Conservation (phyloP, 257 asterid species). For the Solanum ahanhuiri region DNA sequence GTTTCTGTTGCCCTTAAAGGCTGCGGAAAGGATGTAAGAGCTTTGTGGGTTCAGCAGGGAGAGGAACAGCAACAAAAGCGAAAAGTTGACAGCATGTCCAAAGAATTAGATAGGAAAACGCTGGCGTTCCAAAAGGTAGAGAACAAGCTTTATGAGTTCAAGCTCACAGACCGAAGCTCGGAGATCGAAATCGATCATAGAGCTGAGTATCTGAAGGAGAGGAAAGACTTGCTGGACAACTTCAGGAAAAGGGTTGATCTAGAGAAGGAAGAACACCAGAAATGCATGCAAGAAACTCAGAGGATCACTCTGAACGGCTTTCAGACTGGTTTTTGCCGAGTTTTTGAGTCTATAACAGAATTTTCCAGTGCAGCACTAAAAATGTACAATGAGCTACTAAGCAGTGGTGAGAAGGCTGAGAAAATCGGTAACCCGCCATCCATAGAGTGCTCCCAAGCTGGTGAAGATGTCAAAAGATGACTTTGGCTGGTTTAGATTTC, state of each 20-base stretch:
- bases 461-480: slow-evolving; percentile 38
- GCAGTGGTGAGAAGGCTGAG: slow-evolving; percentile 21
- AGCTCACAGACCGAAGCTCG: slow-evolving; percentile 27
- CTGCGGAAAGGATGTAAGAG: slow-evolving; percentile 69
- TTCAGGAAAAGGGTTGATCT: slow-evolving; percentile 45
- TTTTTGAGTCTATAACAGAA: slow-evolving; percentile 64
- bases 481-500: slow-evolving; percentile 1
- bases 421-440: slow-evolving; percentile 23
- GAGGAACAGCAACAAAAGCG: slow-evolving; percentile 72
- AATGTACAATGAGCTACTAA: slow-evolving; percentile 47
- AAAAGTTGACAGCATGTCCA: slow-evolving; percentile 64
- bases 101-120: slow-evolving; percentile 57
- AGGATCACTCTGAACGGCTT: slow-evolving; percentile 58
- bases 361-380: slow-evolving; percentile 56
- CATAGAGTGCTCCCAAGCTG: slow-evolving; percentile 31
- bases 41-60: slow-evolving; percentile 82
- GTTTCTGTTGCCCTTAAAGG: slow-evolving; percentile 51
- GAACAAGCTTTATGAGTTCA: slow-evolving; percentile 33
- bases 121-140: slow-evolving; percentile 53
- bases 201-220: slow-evolving; percentile 34
- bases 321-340: slow-evolving; percentile 73
- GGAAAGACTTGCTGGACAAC: slow-evolving; percentile 40
- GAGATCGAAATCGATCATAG: slow-evolving; percentile 31
- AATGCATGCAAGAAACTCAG: slow-evolving; percentile 63
- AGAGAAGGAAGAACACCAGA: slow-evolving; percentile 70